A percentile compares a stretch with the other conserved stretches of the same genome.
These are phyloP conservation scores for Arachis hypogaea DNA, from an alignment of 306 rosid species.

Conservation along the genomic window DNA sequence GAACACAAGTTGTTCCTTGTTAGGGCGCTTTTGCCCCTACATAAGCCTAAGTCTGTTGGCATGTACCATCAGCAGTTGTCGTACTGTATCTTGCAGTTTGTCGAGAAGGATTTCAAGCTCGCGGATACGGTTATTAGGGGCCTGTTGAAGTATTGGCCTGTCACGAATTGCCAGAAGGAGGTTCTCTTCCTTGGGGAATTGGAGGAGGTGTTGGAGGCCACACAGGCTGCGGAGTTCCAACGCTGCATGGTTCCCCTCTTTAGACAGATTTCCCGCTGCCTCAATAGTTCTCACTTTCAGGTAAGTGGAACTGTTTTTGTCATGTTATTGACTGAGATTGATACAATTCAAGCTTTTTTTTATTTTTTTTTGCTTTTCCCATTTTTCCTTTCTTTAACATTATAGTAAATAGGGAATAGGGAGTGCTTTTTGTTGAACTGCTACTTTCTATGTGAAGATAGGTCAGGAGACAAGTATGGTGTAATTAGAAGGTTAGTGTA, in stretches of 20 bases:
- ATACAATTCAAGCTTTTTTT: background rate
- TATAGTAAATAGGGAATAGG: constrained; percentile 1
- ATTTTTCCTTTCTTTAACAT: constrained; percentile 5
- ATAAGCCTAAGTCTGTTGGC: constrained; percentile 79
- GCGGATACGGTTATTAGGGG: constrained; percentile 91
- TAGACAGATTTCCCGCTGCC: constrained; percentile 88
- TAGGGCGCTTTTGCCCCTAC: constrained; percentile 90
- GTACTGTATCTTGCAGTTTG: constrained; percentile 92
- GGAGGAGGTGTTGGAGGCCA: constrained; percentile 96
- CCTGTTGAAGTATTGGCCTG: constrained; percentile 88
- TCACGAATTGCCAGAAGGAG: constrained; percentile 92
- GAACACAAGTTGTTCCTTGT: constrained; percentile 93
- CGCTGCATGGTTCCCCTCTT: constrained; percentile 95
- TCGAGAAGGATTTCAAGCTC: constrained; percentile 90
- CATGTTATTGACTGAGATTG: constrained; percentile 22
- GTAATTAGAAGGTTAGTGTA: constrained; percentile 8
- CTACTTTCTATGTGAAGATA: constrained; percentile 21
- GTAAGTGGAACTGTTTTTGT: constrained; percentile 48
- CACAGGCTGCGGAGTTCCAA: constrained; percentile 89
- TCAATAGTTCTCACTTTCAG: constrained; percentile 94
- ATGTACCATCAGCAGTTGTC: constrained; percentile 91
- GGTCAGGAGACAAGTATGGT: background rate
- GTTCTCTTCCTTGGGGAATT: constrained; percentile 94
- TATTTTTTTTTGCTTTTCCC: background rate
- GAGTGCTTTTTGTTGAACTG: constrained; percentile 35